Conservation (phyloP, 2,329 filamentous ascomycete genomes). For the Dactylellina haptotyla region DNA sequence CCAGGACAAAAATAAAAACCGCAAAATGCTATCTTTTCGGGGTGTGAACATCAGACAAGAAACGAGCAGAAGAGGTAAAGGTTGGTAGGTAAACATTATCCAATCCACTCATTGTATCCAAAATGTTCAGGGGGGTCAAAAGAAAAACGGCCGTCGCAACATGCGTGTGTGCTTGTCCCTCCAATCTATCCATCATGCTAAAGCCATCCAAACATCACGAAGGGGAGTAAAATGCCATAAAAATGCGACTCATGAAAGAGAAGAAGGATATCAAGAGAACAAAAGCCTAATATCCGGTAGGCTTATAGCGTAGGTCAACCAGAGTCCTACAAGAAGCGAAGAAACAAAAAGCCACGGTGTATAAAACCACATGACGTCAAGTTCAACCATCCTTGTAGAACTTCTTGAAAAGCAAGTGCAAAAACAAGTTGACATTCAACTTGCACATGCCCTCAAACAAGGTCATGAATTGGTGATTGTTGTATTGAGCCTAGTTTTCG, state of each 20-base stretch:
- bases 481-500: conserved; percentile 80
- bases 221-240: conserved; percentile 10
- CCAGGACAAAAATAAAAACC: not conserved
- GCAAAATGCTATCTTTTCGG: conserved; percentile 25
- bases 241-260: conserved; percentile 33
- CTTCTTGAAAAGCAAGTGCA: conserved; percentile 98
- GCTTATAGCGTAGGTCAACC: conserved; percentile 1
- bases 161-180: conserved; percentile 7
- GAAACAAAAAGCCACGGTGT: not conserved
- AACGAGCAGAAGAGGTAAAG: not conserved
- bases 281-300: conserved; percentile 34
- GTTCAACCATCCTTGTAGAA: conserved; percentile 80
- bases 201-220: conserved; percentile 12
- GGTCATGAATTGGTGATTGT: conserved; percentile 95
- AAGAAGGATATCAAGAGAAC: not conserved
- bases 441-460: conserved; percentile 86
- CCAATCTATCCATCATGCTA: conserved; percentile 20
- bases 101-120: conserved; percentile 9
- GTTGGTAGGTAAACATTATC: conserved; percentile 22
- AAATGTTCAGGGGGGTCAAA: not conserved
- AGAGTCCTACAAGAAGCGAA: not conserved
- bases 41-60: not conserved
- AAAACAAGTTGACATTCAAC: conserved; percentile 93
- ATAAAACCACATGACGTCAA: not conserved
- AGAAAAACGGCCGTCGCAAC: conserved; percentile 23